Base-by-base conservation (phyloP, 805 yeast genomes). In the Metschnikowia dekortorum region DNA sequence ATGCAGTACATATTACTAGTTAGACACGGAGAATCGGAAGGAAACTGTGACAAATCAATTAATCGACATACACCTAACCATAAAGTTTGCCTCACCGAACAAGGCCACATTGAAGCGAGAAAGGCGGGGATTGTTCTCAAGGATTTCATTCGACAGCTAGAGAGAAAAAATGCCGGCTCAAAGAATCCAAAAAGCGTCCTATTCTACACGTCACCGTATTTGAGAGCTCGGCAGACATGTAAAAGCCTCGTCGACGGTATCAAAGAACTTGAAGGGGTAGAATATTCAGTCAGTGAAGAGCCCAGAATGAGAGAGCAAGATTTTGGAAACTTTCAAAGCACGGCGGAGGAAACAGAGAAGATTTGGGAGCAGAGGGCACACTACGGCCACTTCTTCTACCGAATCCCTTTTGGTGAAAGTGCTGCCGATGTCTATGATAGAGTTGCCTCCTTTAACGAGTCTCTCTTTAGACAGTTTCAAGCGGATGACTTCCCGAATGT, bases 371-470 rank as follows among this genome's bases (percentile, higher is more conserved):
- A 88, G 59, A 70, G 97, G 43, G 91, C 96, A 0, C 81, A 82
- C 53, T 91, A 91, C 68, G 97, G 97, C 0, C 77, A 73, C 56
- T 74, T 73, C 61, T 91, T 91, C 66, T 91, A 87, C 65, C 69
- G 97, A 49, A 91, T 91, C 31, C 96, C 96, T 4, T 83, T 87
- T 60, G 97, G 97, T 9, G 97, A 91, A 66, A 85, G 94, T 60
- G 97, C 97, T 0, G 97, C 97, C 0, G 97, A 91, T 66, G 97
- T 91, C 8, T 91, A 83, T 67, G 97, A 91, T 67, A 74, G 97
- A 44, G 85, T 91, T 54, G 87, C 96, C 2, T 87, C 94, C 13
- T 91, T 91, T 66, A 89, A 89, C 64, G 96, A 89, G 66, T 82
- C 96, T 0, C 67, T 91, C 37, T 89, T 85, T 63, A 75, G 97